Evolutionary conservation across 2,329 filamentous ascomycete species (phyloP).

Genomic region (Claviceps citrina): DNA sequence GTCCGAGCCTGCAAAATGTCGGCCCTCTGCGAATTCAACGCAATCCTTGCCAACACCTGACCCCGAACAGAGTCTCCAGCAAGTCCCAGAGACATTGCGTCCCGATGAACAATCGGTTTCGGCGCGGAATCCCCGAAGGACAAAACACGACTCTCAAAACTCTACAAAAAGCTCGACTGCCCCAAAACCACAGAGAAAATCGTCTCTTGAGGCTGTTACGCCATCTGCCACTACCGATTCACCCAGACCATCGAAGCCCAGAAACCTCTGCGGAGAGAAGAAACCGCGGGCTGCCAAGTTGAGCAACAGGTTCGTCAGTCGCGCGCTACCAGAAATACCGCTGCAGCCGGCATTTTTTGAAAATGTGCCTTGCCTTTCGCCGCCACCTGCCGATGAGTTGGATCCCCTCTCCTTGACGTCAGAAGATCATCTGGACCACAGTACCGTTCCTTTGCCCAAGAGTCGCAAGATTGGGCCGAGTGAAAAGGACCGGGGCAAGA

Average conservation of each 20-base stretch:
- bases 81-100: neutral
- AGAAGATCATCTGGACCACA: neutral
- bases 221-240: slow-evolving; percentile 15
- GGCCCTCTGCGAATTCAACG: slow-evolving; percentile 2
- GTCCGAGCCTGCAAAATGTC: neutral
- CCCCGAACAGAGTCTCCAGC: neutral
- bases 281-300: slow-evolving; percentile 17
- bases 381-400: slow-evolving; percentile 11
- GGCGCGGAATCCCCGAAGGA: slow-evolving; percentile 5
- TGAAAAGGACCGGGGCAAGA: slow-evolving; percentile 10
- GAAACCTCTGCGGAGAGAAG: slow-evolving; percentile 21
- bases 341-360: slow-evolving; percentile 24
- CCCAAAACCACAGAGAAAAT: slow-evolving; percentile 16
- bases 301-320: slow-evolving; percentile 12
- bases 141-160: slow-evolving; percentile 10
- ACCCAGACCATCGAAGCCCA: slow-evolving; percentile 16
- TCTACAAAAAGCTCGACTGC: slow-evolving; percentile 10
- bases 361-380: slow-evolving; percentile 15
- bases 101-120: slow-evolving; percentile 5
- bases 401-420: slow-evolving; percentile 9
- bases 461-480: slow-evolving; percentile 1
- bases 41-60: neutral
- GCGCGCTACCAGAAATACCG: slow-evolving; percentile 21
- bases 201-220: slow-evolving; percentile 18
- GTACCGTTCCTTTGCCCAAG: slow-evolving; percentile 1